Evolutionary conservation across 495 filamentous ascomycete genomes (phyloP), one percentile per base, ranked within the genome.

Genomic region (Aspergillus sparsus): DNA sequence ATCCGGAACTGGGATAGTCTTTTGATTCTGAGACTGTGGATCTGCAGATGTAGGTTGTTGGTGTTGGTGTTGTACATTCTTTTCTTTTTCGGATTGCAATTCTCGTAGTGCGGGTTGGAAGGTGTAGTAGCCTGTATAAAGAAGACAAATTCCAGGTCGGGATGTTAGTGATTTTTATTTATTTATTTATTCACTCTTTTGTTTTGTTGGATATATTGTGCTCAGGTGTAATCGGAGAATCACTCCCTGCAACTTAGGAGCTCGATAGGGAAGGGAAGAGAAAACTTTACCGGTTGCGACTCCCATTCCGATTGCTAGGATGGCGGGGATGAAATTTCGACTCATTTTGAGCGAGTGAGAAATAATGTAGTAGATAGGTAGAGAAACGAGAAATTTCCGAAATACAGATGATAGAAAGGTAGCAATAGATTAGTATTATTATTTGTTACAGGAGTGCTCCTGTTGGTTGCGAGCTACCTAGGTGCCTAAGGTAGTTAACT

Each of bases 291-390:
- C 76, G 37, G 74, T 71, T 53, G 69, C 74, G 33, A 80, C 65
- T 27, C 77, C 77, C 35, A 76, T 63, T 37, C 67, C 76, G 51
- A 80, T 74, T 11, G 75, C 71, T n/a, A 78, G 49, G 11, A 67
- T 61, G 0, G 67, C 75, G 16, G 77, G 74, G 42, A 78, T 34
- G 16, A 74, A 71, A 62, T 75, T 76, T 52, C 76, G 76, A 70
- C 74, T 73, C 75, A 78, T 78, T 35, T 44, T 67, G 61, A 21
- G 6, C 21, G 15, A 56, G 15, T 47, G 15, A 31, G 0, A 36
- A 6, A 6, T 33, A 33, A 0, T 35, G 16, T 41, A 12, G 45
- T 36, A 10, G 8, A 32, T 7, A 7, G 5, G 39, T 34, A 45
- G 2, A 45, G 53, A 4, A 7, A 7, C 7, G 47, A 11, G 47